phyloP scores from a whole-genome alignment of 2,329 filamentous ascomycete genomes.

The Mycosphaerelloides madeirae region DNA sequence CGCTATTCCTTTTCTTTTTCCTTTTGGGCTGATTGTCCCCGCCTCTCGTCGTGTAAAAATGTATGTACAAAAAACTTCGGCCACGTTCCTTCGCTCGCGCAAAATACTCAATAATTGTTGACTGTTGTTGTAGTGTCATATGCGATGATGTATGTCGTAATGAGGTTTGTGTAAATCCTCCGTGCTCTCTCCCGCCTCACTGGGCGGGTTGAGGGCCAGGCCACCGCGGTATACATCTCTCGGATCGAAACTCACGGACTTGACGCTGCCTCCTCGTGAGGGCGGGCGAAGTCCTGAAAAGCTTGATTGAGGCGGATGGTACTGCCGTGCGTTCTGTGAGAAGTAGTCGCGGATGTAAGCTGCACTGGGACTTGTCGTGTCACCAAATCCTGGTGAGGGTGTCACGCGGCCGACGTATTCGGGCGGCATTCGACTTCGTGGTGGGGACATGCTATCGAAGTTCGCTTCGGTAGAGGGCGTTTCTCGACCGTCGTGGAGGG shows the following conservation, averaged over 20 bases:
- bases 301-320: constrained; percentile 8
- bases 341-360: constrained; percentile 9
- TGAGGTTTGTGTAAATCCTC: constrained; percentile 4
- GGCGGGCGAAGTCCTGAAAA: constrained; percentile 15
- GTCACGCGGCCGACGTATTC: constrained; percentile 17
- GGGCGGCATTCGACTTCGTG: constrained; percentile 10
- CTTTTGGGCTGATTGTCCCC: no score
- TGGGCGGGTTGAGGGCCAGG: constrained; percentile 16
- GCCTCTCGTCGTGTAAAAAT: no score
- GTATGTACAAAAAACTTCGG: no score
- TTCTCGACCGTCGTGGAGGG: constrained; percentile 8
- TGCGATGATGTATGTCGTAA: neutral
- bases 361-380: neutral
- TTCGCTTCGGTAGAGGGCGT: neutral
- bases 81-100: no score
- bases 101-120: no score
- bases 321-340: constrained; percentile 3
- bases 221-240: constrained; percentile 7
- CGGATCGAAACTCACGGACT: constrained; percentile 12
- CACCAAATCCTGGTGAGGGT: constrained; percentile 7
- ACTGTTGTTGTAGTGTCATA: no score
- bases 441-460: constrained; percentile 1
- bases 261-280: constrained; percentile 6
- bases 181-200: constrained; percentile 15
- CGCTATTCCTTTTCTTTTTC: no score